Base-by-base conservation (phyloP, 2,329 filamentous ascomycete species). In the Pyricularia pennisetigena region DNA sequence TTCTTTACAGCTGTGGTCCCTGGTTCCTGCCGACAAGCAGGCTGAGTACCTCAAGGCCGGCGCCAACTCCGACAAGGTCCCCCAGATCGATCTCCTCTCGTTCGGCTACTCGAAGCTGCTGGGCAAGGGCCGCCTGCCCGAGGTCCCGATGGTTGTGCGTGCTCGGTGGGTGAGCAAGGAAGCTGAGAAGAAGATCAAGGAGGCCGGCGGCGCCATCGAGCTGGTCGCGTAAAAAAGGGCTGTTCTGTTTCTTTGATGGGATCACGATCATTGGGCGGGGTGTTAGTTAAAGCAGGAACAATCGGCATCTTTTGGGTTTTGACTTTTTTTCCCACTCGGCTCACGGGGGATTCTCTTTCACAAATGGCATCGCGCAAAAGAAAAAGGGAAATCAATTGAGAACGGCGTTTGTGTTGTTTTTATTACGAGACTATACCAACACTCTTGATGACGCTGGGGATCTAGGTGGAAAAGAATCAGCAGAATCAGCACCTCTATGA, bases 51-150 rank as follows among this genome's bases (percentile, higher is more conserved):
- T 97, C 78, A 82, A 65, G 62, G 69, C 83, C 78, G 88, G 91
- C 81, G 79, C 82, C 74, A 92, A 93, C 84, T 89, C 88, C 81
- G 93, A 97, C 82, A 97, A 92, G 81, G 93, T 94, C 73, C 95
- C 95, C 80, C 95, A 99, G 79, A 90, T 99, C 86, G 94, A 99
- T 86, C 92, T 99, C 82, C 90, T 98, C 73, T 87, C 93, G 77
- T 90, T 97, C 82, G 95, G 96, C 76, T 99, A 98, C 90, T 92
- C 93, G 80, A 99, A 99, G 87, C 89, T 99, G 75, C 91, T 99
- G 80, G 96, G 95, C 82, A 99, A 99, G 90, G 95, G 95, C 83
- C 90, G 94, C 79, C 86, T 98, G 78, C 94, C 95, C 78, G 86
- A 94, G 79, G 88, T 98, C 78, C 95, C 95, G 75, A 83, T 99